A percentile compares a stretch with the other conserved stretches of the same genome.
Conservation (phyloP, 2,329 filamentous ascomycete species). For the Cladophialophora exuberans region DNA sequence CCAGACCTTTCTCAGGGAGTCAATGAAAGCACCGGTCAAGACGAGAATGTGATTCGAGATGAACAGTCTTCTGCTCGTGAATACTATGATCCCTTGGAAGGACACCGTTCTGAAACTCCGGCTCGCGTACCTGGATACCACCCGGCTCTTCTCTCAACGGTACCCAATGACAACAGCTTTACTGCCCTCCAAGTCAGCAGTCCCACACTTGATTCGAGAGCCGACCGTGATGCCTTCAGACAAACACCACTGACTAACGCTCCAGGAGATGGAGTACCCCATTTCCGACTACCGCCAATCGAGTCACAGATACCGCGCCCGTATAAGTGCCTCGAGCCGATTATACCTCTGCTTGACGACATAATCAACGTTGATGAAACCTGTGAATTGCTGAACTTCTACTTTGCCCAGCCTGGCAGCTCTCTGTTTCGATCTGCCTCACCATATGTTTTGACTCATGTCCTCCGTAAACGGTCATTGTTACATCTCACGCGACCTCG, state of each 20-base stretch:
- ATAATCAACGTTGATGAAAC: constrained; percentile 45
- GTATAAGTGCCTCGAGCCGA: constrained; percentile 48
- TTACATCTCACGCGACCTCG: constrained; percentile 46
- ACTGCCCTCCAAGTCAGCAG: neutral
- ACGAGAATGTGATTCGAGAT: neutral
- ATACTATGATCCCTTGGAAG: neutral
- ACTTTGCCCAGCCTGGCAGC: constrained; percentile 50
- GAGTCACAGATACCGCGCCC: constrained; percentile 31
- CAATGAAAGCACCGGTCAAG: neutral
- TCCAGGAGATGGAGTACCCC: neutral
- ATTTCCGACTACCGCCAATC: neutral
- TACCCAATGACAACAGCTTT: neutral
- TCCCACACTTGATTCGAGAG: neutral
- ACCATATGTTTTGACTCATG: constrained; percentile 52
- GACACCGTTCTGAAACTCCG: neutral
- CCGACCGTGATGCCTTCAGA: neutral
- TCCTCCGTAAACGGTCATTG: constrained; percentile 51
- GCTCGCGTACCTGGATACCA: neutral
- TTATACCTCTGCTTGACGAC: constrained; percentile 45
- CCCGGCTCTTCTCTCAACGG: neutral
- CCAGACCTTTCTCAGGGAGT: neutral
- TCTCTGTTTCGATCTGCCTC: constrained; percentile 50
- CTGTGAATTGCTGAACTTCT: constrained; percentile 53
- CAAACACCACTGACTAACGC: neutral
- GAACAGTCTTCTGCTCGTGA: neutral